These are phyloP conservation scores for Dothideomycetidae sp. DNA, from an alignment of 2,329 filamentous ascomycete species.

Conservation along the genomic window DNA sequence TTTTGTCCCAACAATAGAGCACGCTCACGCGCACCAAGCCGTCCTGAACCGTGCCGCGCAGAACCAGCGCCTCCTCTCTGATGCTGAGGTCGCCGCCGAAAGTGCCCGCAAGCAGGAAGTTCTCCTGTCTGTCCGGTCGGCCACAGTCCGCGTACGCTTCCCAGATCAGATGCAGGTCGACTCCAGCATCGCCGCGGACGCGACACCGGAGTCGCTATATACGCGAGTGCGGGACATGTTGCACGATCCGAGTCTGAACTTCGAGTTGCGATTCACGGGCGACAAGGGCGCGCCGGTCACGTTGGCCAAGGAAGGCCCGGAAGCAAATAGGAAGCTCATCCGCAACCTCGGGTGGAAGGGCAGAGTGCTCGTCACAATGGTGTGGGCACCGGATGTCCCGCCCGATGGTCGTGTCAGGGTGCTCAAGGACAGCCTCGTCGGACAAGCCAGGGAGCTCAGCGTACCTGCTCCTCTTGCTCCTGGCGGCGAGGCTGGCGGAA, in stretches of 20 bases:
- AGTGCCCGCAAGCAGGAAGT: constrained; percentile 51
- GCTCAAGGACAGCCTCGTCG: constrained; percentile 43
- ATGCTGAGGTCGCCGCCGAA: constrained; percentile 63
- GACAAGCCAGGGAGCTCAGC: constrained; percentile 51
- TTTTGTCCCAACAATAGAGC: constrained; percentile 61
- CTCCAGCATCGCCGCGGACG: constrained; percentile 51
- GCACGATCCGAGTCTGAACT: constrained; percentile 45
- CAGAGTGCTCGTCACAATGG: constrained; percentile 59
- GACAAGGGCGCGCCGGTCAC: constrained; percentile 34
- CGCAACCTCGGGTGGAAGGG: constrained; percentile 55
- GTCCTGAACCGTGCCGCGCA: constrained; percentile 46
- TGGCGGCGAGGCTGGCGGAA: constrained; percentile 4
- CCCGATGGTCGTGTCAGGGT: constrained; percentile 41
- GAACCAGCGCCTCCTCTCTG: constrained; percentile 67
- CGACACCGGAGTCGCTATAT: constrained; percentile 61
- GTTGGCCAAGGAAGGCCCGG: constrained; percentile 26
- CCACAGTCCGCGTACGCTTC: constrained; percentile 70
- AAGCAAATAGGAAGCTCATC: constrained; percentile 47
- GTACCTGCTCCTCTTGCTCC: constrained; percentile 37
- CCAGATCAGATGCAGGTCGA: constrained; percentile 72
- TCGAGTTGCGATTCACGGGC: constrained; percentile 54
- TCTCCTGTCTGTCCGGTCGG: constrained; percentile 49
- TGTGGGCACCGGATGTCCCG: constrained; percentile 55
- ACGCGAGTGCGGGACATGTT: constrained; percentile 60
- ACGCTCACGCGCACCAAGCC: constrained; percentile 60